Base-by-base conservation (phyloP, 2,329 filamentous ascomycete species). In the Penicillium paneum region DNA sequence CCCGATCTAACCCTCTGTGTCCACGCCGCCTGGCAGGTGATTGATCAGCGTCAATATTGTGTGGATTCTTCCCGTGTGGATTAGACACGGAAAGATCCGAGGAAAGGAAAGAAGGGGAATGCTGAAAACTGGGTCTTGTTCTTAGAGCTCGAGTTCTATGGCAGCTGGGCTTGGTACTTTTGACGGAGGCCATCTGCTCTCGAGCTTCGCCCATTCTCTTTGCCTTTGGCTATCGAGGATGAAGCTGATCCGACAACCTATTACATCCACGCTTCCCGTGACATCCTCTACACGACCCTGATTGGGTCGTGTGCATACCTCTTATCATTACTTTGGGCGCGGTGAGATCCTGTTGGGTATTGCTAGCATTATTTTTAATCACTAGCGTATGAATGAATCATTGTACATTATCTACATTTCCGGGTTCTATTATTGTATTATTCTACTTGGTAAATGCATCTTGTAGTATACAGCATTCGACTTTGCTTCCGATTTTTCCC, bases 351-450 rank as follows among this genome's bases (percentile, higher is more conserved):
- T 43, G 31, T 60, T 54, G 55, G 46, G 46, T 50, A 60, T 64
- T 51, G 52, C 64, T 55, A 57, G 51, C 61, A 55, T 61, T 64
- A 59, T 61, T 55, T 54, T 62, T 62, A 61, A 56, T 59, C 56
- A 54, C 54, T 58, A 61, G 54, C 52, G 39, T 50, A 62, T 58
- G 58, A 62, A 64, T 59, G 59, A 62, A 57, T 51, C 49, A 62
- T 58, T 63, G 59, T 64, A 64, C 49, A 64, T 60, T 61, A 57
- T 51, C 21, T 41, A 38, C 39, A 47, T 19, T 19, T 28, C n/a
- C 29, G 17, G 38, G 1, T 11, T 45, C 24, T 46, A 8, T 29
- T 28, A 17, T 39, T 13, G 17, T 44, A 50, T 5, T n/a, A n/a
- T n/a, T n/a, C n/a, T n/a, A 35, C 26, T 26, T 19, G n/a, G n/a